Evolutionary conservation across 768 basidiomycete genomes (phyloP).

Genomic region (Mycena kentingensis): DNA sequence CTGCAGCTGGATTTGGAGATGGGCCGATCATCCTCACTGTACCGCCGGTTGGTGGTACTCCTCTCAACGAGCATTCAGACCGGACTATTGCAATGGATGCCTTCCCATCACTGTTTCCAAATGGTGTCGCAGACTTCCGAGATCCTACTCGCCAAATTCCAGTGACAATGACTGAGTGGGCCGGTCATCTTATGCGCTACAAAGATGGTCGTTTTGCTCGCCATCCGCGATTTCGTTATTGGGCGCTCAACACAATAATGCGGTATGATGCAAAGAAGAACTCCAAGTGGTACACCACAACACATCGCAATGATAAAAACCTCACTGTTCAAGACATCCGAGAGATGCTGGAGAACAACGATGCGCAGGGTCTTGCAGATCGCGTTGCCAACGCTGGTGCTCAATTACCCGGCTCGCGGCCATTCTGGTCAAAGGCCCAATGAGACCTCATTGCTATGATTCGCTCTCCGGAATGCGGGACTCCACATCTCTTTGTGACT

Average conservation of each 20-base stretch:
- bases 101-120: slow-evolving; percentile 29
- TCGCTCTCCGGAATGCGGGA: slow-evolving; percentile 21
- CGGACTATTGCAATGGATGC: slow-evolving; percentile 20
- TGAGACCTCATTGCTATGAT: slow-evolving; percentile 21
- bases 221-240: slow-evolving; percentile 25
- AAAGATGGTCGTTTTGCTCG: slow-evolving; percentile 26
- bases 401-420: slow-evolving; percentile 25
- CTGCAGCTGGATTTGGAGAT: slow-evolving; percentile 10
- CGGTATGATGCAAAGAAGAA: slow-evolving; percentile 9
- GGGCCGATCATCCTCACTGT: slow-evolving; percentile 11
- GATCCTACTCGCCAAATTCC: background rate
- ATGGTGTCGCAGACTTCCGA: slow-evolving; percentile 22
- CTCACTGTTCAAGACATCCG: slow-evolving; percentile 21
- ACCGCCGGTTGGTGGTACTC: slow-evolving; percentile 14
- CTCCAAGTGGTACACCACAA: slow-evolving; percentile 16
- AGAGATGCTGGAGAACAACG: slow-evolving; percentile 15
- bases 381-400: slow-evolving; percentile 21
- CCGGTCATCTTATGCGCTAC: slow-evolving; percentile 21
- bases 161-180: slow-evolving; percentile 23
- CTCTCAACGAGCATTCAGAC: slow-evolving; percentile 13
- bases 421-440: slow-evolving; percentile 25
- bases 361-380: slow-evolving; percentile 19
- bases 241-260: slow-evolving; percentile 23
- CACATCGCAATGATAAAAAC: slow-evolving; percentile 16
- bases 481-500: slow-evolving; percentile 31